Evolutionary conservation across 306 rosid species (phyloP), one percentile per base, ranked within the genome.

Genomic region (Quercus alba): DNA sequence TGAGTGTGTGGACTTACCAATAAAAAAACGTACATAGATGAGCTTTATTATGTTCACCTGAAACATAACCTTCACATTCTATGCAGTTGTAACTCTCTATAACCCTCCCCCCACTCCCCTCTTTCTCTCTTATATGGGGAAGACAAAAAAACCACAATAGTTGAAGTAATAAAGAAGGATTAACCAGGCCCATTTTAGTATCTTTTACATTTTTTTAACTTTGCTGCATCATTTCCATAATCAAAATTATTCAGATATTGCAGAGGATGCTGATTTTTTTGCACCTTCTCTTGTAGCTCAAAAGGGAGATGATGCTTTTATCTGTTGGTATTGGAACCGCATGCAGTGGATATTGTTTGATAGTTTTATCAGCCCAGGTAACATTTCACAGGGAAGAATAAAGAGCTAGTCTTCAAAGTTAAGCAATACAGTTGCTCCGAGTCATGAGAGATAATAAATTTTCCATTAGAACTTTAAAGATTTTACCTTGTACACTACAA

Each of bases 311-410:
- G 74, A 76, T 89, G 70, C 87, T 94, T 80, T 81, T 94, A 78
- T 88, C 97, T 56, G 86, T 94, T 75, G 91, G 95, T 72, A 88
- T 94, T 63, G 99, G 97, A 86, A 75, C 90, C 5, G 91, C 91
- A 30, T 94, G 97, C 80, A 85, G 88, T 58, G 97, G 95, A 74
- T 93, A 93, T 86, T 92, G 97, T 85, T 81, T 88, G 81, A 3
- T 93, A 54, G 84, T 80, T 77, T 91, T 94, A 35, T 94, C 97
- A 2, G 81, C 84, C 62, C 99, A 94, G 99, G 99, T 94, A 91
- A 82, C 57, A 52, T 66, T 71, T 56, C 51, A 59, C 68, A 33
- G 14, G 25, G 78, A 38, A 9, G 72, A 18, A 19, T 21, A 23
- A 23, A 21, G 28, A 12, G 30, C 18, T 64, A 30, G 46, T 31